phyloP scores from a whole-genome alignment of 352 stramenopile species.

The Thalassiosira hispida region DNA sequence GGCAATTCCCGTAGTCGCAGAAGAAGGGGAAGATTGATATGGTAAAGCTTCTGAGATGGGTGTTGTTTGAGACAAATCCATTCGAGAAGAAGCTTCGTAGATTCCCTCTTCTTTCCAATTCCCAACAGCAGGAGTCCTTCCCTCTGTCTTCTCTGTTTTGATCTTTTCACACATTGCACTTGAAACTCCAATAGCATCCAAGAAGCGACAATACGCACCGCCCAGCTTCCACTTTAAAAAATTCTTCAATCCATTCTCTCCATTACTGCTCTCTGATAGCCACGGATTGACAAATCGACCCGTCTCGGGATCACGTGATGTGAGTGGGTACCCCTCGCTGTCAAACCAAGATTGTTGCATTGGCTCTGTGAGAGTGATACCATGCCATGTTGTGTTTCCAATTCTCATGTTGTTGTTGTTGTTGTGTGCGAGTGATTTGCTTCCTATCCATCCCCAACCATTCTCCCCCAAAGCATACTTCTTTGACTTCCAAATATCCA shows the following conservation, averaged over 20 bases:
- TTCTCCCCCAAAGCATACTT: constrained; percentile 7
- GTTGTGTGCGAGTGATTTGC: not conserved
- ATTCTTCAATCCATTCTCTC: constrained; percentile 61
- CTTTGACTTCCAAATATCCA: constrained; percentile 10
- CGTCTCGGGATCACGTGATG: constrained; percentile 57
- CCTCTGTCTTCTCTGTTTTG: not conserved
- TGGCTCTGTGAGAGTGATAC: constrained; percentile 62
- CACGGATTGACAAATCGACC: constrained; percentile 83
- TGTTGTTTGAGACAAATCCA: not conserved
- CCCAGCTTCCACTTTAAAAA: constrained; percentile 65
- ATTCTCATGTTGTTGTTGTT: constrained; percentile 1
- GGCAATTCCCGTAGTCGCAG: not conserved
- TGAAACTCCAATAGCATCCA: constrained; percentile 9
- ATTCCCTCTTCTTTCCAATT: not conserved
- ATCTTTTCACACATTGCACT: not conserved
- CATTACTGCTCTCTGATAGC: constrained; percentile 70
- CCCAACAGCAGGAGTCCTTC: not conserved
- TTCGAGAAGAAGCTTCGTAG: not conserved
- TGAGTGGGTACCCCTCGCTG: constrained; percentile 65
- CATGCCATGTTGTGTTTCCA: constrained; percentile 29
- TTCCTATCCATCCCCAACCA: constrained; percentile 10
- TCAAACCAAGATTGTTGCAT: constrained; percentile 73
- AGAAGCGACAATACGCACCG: constrained; percentile 18
- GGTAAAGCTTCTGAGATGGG: not conserved
- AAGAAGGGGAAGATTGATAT: not conserved